A percentile compares a stretch with the other conserved stretches of the same genome.
Evolutionary conservation across 768 basidiomycete species (phyloP).

Genomic region (Boletus bicolor): DNA sequence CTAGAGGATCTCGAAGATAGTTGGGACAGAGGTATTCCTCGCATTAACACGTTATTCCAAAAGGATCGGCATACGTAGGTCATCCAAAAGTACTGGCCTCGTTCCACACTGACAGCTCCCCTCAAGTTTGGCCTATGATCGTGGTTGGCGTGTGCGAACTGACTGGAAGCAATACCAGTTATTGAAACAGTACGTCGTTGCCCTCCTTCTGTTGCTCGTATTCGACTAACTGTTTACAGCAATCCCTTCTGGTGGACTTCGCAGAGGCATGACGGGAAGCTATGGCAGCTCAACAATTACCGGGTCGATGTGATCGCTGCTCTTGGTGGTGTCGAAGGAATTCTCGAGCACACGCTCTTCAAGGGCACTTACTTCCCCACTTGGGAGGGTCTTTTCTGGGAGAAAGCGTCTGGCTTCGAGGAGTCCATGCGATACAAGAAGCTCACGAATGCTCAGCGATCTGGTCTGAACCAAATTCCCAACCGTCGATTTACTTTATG

Average conservation of each 20-base stretch:
- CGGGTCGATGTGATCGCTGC: slow-evolving; percentile 99
- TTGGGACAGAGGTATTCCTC: slow-evolving; percentile 98
- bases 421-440: slow-evolving; percentile 96
- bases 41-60: slow-evolving; percentile 99
- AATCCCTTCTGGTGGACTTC: slow-evolving; percentile 99
- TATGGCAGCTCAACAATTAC: slow-evolving; percentile 98
- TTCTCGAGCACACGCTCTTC: slow-evolving; percentile 95
- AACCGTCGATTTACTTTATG: slow-evolving; percentile 99
- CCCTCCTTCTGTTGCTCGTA: background rate
- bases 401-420: slow-evolving; percentile 96
- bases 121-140: slow-evolving; percentile 86
- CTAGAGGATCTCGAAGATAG: slow-evolving; percentile 97
- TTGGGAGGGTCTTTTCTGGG: slow-evolving; percentile 99
- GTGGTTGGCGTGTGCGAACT: slow-evolving; percentile 96
- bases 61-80: slow-evolving; percentile 91
- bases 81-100: background rate
- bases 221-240: slow-evolving; percentile 37
- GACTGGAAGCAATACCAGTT: slow-evolving; percentile 98
- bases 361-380: slow-evolving; percentile 98
- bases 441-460: slow-evolving; percentile 96
- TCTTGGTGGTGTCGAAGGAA: slow-evolving; percentile 92
- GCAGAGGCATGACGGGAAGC: slow-evolving; percentile 92
- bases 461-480: slow-evolving; percentile 96
- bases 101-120: background rate
- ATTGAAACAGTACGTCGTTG: slow-evolving; percentile 69